phyloP scores from a whole-genome alignment of 2,329 filamentous ascomycete species.

The Pseudogymnoascus sp. region DNA sequence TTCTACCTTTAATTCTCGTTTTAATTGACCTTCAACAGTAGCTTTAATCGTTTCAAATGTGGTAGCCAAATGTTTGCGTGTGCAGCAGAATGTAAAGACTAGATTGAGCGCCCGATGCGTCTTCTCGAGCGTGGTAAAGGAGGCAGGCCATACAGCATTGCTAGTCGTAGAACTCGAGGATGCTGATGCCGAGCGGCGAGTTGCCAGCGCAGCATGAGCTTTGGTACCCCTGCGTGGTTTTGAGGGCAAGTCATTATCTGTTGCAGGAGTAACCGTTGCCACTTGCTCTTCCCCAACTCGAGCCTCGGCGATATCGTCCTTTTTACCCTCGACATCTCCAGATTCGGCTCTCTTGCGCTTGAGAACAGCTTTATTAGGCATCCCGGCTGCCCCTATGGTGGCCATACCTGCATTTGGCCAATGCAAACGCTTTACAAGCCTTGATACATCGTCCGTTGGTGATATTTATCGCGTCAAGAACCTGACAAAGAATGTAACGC shows the following conservation, averaged over 20 bases:
- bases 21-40: constrained; percentile 76
- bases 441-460: neutral
- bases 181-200: constrained; percentile 15
- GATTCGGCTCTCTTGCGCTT: constrained; percentile 33
- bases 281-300: constrained; percentile 12
- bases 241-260: constrained; percentile 44
- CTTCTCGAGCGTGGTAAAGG: constrained; percentile 64
- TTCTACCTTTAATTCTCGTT: constrained; percentile 58
- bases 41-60: constrained; percentile 83
- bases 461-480: neutral
- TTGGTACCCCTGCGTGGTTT: constrained; percentile 40
- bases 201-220: constrained; percentile 16
- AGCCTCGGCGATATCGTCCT: neutral
- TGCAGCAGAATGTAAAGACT: constrained; percentile 91
- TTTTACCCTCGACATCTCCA: constrained; percentile 19
- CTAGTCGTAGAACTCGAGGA: constrained; percentile 20
- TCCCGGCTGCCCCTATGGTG: neutral
- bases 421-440: neutral
- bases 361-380: constrained; percentile 12
- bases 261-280: constrained; percentile 41
- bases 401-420: neutral
- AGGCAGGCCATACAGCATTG: constrained; percentile 55
- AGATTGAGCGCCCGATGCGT: constrained; percentile 81
- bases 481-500: neutral
- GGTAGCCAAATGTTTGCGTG: constrained; percentile 83